Percentiles rank a stretch among this genome's conserved stretches.
phyloP scores from a whole-genome alignment of 768 basidiomycete genomes.

The Phanerochaete sordida region DNA sequence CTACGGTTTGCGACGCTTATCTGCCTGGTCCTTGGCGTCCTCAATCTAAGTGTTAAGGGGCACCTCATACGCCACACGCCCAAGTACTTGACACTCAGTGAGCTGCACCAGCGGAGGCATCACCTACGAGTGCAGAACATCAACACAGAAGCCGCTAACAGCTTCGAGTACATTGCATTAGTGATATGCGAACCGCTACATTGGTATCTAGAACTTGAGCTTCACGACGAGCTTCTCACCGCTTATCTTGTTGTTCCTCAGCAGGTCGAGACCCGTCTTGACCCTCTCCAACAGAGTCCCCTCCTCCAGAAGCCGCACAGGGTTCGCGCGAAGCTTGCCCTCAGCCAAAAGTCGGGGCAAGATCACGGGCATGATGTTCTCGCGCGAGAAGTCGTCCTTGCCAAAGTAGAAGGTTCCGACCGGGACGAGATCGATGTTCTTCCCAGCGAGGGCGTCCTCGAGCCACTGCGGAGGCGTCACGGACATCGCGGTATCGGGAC shows the following conservation, averaged over 20 bases:
- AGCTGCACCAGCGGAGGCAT: no score
- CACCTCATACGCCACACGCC: no score
- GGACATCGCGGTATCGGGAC: neutral
- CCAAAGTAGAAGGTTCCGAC: neutral
- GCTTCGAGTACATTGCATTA: no score
- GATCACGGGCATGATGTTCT: neutral
- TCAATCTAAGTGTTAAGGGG: no score
- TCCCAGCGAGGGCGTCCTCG: neutral
- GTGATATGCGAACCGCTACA: no score
- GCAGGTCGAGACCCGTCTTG: neutral
- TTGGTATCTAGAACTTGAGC: no score
- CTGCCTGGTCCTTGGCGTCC: no score
- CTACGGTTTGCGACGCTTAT: no score
- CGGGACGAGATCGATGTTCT: neutral
- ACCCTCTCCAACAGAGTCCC: slow-evolving; percentile 2
- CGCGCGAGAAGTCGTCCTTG: neutral
- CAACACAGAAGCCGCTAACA: no score
- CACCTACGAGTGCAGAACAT: no score
- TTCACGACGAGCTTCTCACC: slow-evolving; percentile 6
- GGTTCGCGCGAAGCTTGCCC: neutral
- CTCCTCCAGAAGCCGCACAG: neutral
- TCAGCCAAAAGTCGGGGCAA: neutral
- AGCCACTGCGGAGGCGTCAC: neutral
- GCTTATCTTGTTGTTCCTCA: slow-evolving; percentile 1
- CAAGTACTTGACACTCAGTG: no score